A percentile compares a stretch with the other conserved stretches of the same genome.
These are phyloP conservation scores for Sporothrix phasma DNA, from an alignment of 2,329 filamentous ascomycete species.

Conservation along the genomic window DNA sequence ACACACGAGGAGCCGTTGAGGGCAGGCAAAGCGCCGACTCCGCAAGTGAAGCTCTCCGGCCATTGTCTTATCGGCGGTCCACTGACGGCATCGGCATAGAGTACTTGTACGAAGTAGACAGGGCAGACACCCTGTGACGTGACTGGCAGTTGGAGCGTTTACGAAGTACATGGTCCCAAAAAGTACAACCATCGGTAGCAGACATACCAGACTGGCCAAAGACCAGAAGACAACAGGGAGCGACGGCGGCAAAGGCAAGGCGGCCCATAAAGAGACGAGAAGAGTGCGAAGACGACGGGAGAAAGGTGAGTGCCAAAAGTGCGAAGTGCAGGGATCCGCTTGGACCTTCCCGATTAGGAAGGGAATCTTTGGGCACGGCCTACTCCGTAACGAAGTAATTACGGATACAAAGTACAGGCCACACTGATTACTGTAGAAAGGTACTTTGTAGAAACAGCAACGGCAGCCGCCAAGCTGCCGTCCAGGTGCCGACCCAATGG, in stretches of 20 bases:
- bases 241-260: conserved; percentile 6
- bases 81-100: conserved; percentile 7
- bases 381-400: too few relatives aligned
- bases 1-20: neutral
- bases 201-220: neutral
- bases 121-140: neutral
- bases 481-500: neutral
- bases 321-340: neutral
- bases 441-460: neutral
- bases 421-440: too few relatives aligned
- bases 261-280: neutral
- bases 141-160: neutral
- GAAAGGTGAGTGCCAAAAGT: neutral
- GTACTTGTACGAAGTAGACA: too few relatives aligned
- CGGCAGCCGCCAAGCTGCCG: neutral
- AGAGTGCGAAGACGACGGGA: neutral
- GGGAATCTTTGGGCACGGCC: neutral
- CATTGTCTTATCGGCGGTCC: conserved; percentile 5
- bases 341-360: conserved; percentile 11
- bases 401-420: too few relatives aligned
- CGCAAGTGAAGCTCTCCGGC: too few relatives aligned
- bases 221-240: neutral
- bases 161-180: neutral
- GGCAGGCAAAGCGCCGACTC: too few relatives aligned
- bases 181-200: neutral